Conservation (phyloP, 345 rosid species). For the Noccaea bulbosa region DNA sequence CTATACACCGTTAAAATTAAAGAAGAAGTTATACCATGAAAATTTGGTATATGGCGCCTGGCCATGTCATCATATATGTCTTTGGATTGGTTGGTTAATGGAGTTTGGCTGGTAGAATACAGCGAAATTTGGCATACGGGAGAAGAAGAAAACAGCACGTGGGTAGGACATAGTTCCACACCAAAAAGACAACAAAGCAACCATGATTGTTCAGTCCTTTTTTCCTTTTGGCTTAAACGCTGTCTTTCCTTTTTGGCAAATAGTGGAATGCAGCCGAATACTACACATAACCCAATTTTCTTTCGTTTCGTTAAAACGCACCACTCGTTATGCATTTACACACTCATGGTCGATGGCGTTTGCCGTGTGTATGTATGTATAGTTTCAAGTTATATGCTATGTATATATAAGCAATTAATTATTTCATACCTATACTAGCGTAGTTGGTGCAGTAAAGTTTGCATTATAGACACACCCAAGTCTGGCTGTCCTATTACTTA, state of each 20-base stretch:
- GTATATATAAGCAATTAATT: too few species aligned
- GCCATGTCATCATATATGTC: background rate
- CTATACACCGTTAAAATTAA: slow-evolving; percentile 5
- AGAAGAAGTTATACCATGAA: background rate
- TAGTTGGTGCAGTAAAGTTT: background rate
- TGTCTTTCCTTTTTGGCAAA: slow-evolving; percentile 43
- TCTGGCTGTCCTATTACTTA: too few species aligned
- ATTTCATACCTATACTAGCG: too few species aligned
- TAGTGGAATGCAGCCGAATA: slow-evolving; percentile 44
- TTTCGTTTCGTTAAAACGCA: slow-evolving; percentile 21
- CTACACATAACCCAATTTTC: slow-evolving; percentile 26
- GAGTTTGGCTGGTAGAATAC: background rate
- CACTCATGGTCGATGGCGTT: slow-evolving; percentile 9
- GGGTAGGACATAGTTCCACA: slow-evolving; percentile 40
- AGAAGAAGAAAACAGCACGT: slow-evolving; percentile 37
- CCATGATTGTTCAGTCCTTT: slow-evolving; percentile 27
- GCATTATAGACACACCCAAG: too few species aligned
- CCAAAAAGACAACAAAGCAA: slow-evolving; percentile 43
- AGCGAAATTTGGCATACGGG: slow-evolving; percentile 10
- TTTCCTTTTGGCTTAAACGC: slow-evolving; percentile 28
- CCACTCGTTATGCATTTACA: slow-evolving; percentile 12
- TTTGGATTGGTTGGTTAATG: slow-evolving; percentile 8
- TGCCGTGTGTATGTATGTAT: background rate
- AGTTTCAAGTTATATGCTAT: background rate
- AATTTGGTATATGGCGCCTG: slow-evolving; percentile 10